These are phyloP conservation scores for Hygrophoropsis aurantiaca DNA, from an alignment of 768 basidiomycete species.

Conservation along the genomic window DNA sequence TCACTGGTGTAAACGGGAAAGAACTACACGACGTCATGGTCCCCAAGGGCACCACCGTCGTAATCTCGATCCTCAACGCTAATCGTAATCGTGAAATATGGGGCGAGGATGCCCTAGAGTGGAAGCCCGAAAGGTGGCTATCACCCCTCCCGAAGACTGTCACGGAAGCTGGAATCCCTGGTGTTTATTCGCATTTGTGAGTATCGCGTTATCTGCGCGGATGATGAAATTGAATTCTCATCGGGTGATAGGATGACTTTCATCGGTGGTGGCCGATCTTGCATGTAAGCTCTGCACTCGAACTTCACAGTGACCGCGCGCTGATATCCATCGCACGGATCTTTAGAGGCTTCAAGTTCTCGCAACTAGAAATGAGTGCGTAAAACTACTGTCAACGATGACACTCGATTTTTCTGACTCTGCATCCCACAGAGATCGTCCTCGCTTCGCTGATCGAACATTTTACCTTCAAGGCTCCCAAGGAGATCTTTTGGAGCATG, in stretches of 20 bases:
- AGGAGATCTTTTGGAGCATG: slow-evolving; percentile 37
- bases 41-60: slow-evolving; percentile 45
- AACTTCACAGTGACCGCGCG: slow-evolving; percentile 1
- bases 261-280: slow-evolving; percentile 52
- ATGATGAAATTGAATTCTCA: too few relatives aligned
- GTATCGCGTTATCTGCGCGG: too few relatives aligned
- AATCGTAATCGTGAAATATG: too few relatives aligned
- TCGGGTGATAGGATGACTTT: slow-evolving; percentile 48
- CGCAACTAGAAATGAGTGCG: too few relatives aligned
- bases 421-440: too few relatives aligned
- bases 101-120: too few relatives aligned
- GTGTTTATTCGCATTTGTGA: too few relatives aligned
- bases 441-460: too few relatives aligned
- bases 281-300: slow-evolving; percentile 38
- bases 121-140: too few relatives aligned
- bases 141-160: slow-evolving; percentile 11
- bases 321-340: not conserved
- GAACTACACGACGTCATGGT: slow-evolving; percentile 37
- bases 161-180: slow-evolving; percentile 15
- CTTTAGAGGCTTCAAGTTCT: slow-evolving; percentile 51
- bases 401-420: too few relatives aligned
- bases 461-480: slow-evolving; percentile 53
- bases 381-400: too few relatives aligned
- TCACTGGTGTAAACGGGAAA: slow-evolving; percentile 36
- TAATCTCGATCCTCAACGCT: slow-evolving; percentile 46